phyloP scores from a whole-genome alignment of 257 asterid genomes.

The Jaltomata sinuosa region DNA sequence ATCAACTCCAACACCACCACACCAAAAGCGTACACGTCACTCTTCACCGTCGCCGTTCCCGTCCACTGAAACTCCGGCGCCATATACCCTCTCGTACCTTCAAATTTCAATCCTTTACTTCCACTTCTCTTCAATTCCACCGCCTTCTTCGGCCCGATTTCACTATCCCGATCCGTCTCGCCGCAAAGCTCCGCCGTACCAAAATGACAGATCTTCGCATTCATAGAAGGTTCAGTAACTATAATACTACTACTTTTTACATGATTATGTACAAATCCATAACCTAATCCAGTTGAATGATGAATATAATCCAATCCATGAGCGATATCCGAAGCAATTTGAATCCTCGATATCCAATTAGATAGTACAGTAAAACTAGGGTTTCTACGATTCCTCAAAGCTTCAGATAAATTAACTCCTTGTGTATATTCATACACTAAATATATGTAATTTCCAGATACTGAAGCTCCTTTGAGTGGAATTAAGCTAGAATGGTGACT shows the following conservation, averaged over 20 bases:
- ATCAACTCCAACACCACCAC: slow-evolving; percentile 73
- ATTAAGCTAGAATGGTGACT: slow-evolving; percentile 84
- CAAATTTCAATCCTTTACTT: slow-evolving; percentile 45
- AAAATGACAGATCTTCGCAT: slow-evolving; percentile 76
- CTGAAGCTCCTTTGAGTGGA: slow-evolving; percentile 57
- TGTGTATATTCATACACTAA: slow-evolving; percentile 57
- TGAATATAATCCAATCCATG: slow-evolving; percentile 88
- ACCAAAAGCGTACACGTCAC: slow-evolving; percentile 85
- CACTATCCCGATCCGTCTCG: slow-evolving; percentile 30
- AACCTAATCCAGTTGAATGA: slow-evolving; percentile 66
- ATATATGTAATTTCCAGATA: slow-evolving; percentile 54
- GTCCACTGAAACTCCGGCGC: slow-evolving; percentile 73
- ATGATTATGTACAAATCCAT: slow-evolving; percentile 76
- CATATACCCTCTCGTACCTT: slow-evolving; percentile 91
- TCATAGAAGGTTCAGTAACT: slow-evolving; percentile 30
- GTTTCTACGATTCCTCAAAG: slow-evolving; percentile 52
- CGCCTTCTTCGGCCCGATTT: neutral
- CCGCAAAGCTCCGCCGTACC: slow-evolving; percentile 98
- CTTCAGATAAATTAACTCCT: slow-evolving; percentile 59
- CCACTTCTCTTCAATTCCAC: slow-evolving; percentile 19
- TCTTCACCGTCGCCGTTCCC: slow-evolving; percentile 55
- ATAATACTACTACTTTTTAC: slow-evolving; percentile 64
- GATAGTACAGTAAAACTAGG: slow-evolving; percentile 67
- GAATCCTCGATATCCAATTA: slow-evolving; percentile 54
- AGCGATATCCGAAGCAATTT: slow-evolving; percentile 68